Evolutionary conservation across 208 protist species (phyloP).

Genomic region (Wallacemonas sp.): DNA sequence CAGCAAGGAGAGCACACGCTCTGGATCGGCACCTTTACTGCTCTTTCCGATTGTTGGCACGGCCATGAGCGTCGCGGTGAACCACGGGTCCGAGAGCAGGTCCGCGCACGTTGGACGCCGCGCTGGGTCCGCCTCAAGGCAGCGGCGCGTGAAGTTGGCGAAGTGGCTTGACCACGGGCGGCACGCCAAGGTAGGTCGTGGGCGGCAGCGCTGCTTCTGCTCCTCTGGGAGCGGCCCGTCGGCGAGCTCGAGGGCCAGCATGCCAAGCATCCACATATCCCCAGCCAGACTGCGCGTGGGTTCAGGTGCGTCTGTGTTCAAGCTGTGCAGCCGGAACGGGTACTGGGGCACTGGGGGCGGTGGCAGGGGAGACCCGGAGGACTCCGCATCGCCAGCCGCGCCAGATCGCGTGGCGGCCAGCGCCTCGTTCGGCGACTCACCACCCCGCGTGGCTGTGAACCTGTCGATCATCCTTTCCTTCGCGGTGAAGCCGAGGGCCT

Average conservation of each 20-base stretch:
- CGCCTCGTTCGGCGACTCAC: too few species aligned
- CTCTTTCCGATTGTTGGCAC: not conserved
- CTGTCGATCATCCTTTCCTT: too few species aligned
- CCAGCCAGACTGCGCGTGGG: conserved; percentile 24
- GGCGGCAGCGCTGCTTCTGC: conserved; percentile 42
- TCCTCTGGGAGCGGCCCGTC: conserved; percentile 45
- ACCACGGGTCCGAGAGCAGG: conserved; percentile 82
- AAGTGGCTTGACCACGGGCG: conserved; percentile 54
- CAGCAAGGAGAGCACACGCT: conserved; percentile 6
- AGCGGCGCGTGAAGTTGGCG: conserved; percentile 62
- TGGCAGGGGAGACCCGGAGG: not conserved
- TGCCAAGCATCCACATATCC: conserved; percentile 78
- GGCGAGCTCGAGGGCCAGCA: conserved; percentile 70
- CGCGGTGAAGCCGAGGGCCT: not conserved
- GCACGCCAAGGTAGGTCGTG: conserved; percentile 30
- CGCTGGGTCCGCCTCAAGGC: conserved; percentile 36
- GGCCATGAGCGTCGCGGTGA: conserved; percentile 27
- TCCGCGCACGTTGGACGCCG: conserved; percentile 54
- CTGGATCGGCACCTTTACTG: not conserved
- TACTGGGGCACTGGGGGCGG: conserved; percentile 4
- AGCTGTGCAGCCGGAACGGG: conserved; percentile 21
- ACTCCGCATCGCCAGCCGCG: too few species aligned
- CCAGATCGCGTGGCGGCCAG: too few species aligned
- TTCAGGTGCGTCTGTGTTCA: conserved; percentile 36
- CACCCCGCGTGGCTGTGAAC: too few species aligned